These are phyloP conservation scores for Hypseocharis bilobata DNA, from an alignment of 441 rosid genomes.

Conservation along the genomic window DNA sequence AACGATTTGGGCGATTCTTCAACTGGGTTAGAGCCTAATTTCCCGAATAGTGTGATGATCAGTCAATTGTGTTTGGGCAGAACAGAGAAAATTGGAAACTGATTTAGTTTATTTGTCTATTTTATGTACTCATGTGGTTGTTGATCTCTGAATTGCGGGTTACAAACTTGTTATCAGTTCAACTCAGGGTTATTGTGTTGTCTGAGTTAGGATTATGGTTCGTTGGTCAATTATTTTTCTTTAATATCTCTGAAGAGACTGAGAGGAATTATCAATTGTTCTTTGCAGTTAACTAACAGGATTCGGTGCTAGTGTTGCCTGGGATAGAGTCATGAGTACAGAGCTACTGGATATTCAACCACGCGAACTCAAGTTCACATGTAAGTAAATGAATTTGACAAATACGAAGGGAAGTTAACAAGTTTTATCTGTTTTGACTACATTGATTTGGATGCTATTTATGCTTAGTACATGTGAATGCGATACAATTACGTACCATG, in stretches of 20 bases:
- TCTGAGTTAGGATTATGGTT: not conserved
- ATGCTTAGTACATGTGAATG: not conserved
- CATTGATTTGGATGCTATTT: not conserved
- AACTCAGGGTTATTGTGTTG: not conserved
- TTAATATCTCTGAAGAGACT: too few species aligned
- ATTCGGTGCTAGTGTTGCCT: not conserved
- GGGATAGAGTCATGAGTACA: slow-evolving; percentile 17
- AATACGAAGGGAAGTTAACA: not conserved
- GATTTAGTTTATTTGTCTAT: not conserved
- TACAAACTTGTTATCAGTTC: not conserved
- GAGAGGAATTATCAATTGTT: not conserved
- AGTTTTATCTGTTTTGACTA: not conserved
- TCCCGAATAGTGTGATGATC: not conserved
- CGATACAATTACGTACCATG: not conserved
- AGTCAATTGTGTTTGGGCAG: not conserved
- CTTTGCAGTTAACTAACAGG: not conserved
- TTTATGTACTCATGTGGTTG: not conserved
- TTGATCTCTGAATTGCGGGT: too few species aligned
- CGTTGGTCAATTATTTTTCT: not conserved
- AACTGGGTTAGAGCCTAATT: too few species aligned
- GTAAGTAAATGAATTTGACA: slow-evolving; percentile 18
- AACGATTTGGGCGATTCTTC: not conserved
- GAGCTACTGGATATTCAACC: slow-evolving; percentile 41
- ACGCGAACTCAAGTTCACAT: slow-evolving; percentile 34
- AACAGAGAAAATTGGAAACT: not conserved